A percentile compares a stretch with the other conserved stretches of the same genome.
phyloP scores from a whole-genome alignment of 1,139 yeast genomes.

The Candida pseudoviswanathii region DNA sequence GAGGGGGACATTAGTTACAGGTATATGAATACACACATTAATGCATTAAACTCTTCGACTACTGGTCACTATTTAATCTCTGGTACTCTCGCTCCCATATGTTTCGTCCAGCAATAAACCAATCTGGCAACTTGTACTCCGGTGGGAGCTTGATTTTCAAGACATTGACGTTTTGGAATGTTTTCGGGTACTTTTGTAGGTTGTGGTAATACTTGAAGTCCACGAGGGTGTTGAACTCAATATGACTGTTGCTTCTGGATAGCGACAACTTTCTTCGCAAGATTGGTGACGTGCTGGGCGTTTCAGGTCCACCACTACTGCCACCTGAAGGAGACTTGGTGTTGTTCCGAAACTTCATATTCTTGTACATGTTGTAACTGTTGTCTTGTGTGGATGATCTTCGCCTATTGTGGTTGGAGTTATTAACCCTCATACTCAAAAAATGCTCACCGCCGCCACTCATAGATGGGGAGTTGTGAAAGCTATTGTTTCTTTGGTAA shows the following conservation, averaged over 20 bases:
- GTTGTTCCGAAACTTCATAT: conserved; percentile 27
- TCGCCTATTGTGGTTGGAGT: conserved; percentile 23
- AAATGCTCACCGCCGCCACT: conserved; percentile 1
- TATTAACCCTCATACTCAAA: conserved; percentile 2
- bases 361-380: conserved; percentile 13
- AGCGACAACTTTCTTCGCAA: conserved; percentile 7
- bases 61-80: conserved; percentile 14
- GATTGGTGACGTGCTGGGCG: conserved; percentile 11
- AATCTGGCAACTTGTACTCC: conserved; percentile 62
- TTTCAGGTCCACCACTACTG: neutral
- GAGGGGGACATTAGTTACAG: neutral
- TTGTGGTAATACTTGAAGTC: conserved; percentile 44
- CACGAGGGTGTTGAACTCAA: conserved; percentile 21
- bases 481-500: conserved; percentile 2
- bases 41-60: neutral
- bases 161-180: conserved; percentile 40
- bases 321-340: conserved; percentile 5
- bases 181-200: conserved; percentile 28
- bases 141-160: conserved; percentile 59
- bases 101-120: conserved; percentile 68
- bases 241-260: conserved; percentile 7
- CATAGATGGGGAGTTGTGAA: neutral
- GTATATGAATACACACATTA: neutral
- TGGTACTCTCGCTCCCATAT: conserved; percentile 53
- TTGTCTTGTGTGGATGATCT: conserved; percentile 35